These are phyloP conservation scores for Rosa lucieae DNA, from an alignment of 306 rosid species.

Conservation along the genomic window DNA sequence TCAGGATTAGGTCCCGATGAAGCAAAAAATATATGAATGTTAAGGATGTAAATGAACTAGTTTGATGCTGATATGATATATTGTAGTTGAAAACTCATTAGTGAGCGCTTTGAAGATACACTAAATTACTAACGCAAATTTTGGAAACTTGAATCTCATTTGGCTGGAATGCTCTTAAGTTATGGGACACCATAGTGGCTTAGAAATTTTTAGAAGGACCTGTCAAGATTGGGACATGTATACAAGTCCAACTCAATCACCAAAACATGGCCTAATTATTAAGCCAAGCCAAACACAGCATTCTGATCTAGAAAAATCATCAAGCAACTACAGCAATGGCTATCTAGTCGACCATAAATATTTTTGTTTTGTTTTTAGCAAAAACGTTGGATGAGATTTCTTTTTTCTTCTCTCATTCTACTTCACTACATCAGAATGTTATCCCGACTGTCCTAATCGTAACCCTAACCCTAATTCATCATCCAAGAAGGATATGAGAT, in stretches of 20 bases:
- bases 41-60: too few species aligned
- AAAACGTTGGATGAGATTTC: too few species aligned
- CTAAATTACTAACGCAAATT: background rate
- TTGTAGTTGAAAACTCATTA: background rate
- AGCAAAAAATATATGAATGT: background rate
- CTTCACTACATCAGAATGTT: background rate
- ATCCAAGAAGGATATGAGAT: background rate
- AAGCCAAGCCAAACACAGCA: slow-evolving; percentile 17
- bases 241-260: slow-evolving; percentile 22
- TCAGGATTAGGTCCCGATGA: background rate
- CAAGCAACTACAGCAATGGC: slow-evolving; percentile 3
- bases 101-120: background rate
- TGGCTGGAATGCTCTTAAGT: background rate
- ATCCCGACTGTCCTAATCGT: background rate
- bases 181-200: slow-evolving; percentile 16
- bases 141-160: slow-evolving; percentile 1
- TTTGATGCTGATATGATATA: background rate
- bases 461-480: background rate
- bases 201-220: slow-evolving; percentile 27
- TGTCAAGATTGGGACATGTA: slow-evolving; percentile 28
- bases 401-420: background rate
- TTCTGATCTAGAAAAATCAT: slow-evolving; percentile 11
- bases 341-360: background rate
- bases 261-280: slow-evolving; percentile 20
- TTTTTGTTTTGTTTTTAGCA: background rate